phyloP scores from a whole-genome alignment of 2,329 filamentous ascomycete genomes.

The Daldinia sp. region DNA sequence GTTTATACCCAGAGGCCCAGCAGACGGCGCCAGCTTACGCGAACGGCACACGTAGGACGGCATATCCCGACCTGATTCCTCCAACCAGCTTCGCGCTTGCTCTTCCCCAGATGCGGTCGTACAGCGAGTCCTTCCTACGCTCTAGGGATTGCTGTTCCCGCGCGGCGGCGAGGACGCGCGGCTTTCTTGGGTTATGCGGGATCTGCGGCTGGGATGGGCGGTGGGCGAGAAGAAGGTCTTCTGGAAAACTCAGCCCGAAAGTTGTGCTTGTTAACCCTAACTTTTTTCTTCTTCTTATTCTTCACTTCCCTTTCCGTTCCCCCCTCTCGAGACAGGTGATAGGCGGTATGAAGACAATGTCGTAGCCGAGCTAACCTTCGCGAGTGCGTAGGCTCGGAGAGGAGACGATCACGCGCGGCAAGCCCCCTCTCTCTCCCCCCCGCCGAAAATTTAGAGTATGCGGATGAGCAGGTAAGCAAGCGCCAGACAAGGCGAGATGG shows the following conservation, averaged over 20 bases:
- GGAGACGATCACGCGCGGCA: constrained; percentile 13
- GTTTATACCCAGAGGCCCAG: too few species aligned
- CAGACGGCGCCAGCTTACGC: constrained; percentile 22
- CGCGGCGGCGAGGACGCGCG: constrained; percentile 30
- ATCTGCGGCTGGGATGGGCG: constrained; percentile 1
- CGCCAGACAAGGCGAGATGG: background rate
- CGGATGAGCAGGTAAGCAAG: background rate
- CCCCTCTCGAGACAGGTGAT: background rate
- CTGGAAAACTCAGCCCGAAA: constrained; percentile 26
- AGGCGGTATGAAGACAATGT: background rate
- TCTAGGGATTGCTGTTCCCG: background rate
- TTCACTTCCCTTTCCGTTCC: background rate
- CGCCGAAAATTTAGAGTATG: constrained; percentile 16
- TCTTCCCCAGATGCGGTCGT: constrained; percentile 21
- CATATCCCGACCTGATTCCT: constrained; percentile 13
- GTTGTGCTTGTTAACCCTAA: constrained; percentile 26
- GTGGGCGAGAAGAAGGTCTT: background rate
- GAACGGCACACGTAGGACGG: constrained; percentile 25
- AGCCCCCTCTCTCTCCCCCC: too few species aligned
- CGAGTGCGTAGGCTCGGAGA: background rate
- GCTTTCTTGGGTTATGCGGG: constrained; percentile 16
- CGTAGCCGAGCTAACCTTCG: constrained; percentile 19
- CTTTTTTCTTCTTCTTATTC: constrained; percentile 4
- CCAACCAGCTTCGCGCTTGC: constrained; percentile 4
- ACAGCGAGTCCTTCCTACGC: too few species aligned